Evolutionary conservation across 805 yeast species (phyloP), one percentile per base, ranked within the genome.

Genomic region (Zygoascus bituminiphila): DNA sequence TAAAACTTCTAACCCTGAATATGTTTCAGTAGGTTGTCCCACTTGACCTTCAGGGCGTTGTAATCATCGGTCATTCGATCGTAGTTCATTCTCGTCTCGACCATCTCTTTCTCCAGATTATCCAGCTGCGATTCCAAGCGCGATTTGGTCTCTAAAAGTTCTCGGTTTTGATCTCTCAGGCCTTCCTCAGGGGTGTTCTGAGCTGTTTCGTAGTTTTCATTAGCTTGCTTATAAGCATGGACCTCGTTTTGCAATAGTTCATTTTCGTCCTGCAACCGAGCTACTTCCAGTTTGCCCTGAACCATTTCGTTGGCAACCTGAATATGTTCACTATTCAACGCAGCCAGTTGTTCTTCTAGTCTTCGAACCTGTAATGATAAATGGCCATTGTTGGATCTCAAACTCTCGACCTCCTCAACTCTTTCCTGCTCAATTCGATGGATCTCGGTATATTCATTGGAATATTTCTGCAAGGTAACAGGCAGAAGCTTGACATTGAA

Each of bases 231-330:
- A 19, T 51, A 66, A 67, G 20, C 71, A 65, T 49, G 67, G 55
- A 40, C 47, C 38, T 58, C 60, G 14, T 43, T 23, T n/a, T 45
- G 36, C 44, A 88, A 66, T 41, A 81, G 85, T 22, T 69, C 74
- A 52, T 86, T 85, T 51, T 87, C 95, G 57, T 86, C 91, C 44
- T 75, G 71, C 22, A 91, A 63, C 29, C 83, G 82, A 2, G 94
- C 96, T 22, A 84, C 71, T 47, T 72, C 76, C 37, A 89, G 77
- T 59, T 93, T 81, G 36, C 85, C 82, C 54, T 78, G 79, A 29
- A 91, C 88, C 81, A 93, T 78, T 55, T 81, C 87, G 65, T 89
- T 91, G 3, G 95, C 95, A 35, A 88, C 78, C 47, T 78, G 84
- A 24, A 88, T 78, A 64, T 93, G 97, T 59, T 89, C 96, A 51